A percentile compares a stretch with the other conserved stretches of the same genome.
Conservation (phyloP, 2,329 filamentous ascomycete genomes). For the Colletotrichum liaoningense region DNA sequence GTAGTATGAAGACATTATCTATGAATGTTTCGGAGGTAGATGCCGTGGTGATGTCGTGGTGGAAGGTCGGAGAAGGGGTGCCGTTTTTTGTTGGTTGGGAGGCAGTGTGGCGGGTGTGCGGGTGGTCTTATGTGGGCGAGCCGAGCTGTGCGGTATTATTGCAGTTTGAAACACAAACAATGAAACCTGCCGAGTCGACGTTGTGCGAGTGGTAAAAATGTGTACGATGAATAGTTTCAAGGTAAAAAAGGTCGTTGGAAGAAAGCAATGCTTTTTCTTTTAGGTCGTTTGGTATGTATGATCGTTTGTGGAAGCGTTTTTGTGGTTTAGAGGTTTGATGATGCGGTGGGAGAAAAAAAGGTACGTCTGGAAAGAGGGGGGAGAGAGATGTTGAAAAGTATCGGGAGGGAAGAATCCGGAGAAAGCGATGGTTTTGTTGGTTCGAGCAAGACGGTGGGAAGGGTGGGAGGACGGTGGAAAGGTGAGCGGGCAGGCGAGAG, state of each 20-base stretch:
- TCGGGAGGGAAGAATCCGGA: conserved; percentile 32
- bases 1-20: conserved; percentile 73
- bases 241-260: not conserved
- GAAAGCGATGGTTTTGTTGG: conserved; percentile 37
- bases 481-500: conserved; percentile 26
- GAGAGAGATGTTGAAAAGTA: conserved; percentile 33
- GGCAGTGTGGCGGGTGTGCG: conserved; percentile 27
- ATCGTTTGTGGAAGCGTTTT: conserved; percentile 1
- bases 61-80: not conserved
- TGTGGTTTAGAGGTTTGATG: conserved; percentile 6
- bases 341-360: conserved; percentile 3
- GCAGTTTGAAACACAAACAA: conserved; percentile 33
- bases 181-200: conserved; percentile 34
- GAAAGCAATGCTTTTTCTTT: conserved; percentile 12
- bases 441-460: conserved; percentile 29
- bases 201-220: conserved; percentile 17
- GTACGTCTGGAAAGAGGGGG: conserved; percentile 30
- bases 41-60: conserved; percentile 17
- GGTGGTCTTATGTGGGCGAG: conserved; percentile 29
- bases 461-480: conserved; percentile 25
- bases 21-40: conserved; percentile 5
- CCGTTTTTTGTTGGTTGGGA: conserved; percentile 27
- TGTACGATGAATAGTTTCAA: conserved; percentile 4
- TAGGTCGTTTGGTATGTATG: not conserved
- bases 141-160: conserved; percentile 36